These are phyloP conservation scores for Trichoderma koningii DNA, from an alignment of 2,329 filamentous ascomycete species.

Conservation along the genomic window DNA sequence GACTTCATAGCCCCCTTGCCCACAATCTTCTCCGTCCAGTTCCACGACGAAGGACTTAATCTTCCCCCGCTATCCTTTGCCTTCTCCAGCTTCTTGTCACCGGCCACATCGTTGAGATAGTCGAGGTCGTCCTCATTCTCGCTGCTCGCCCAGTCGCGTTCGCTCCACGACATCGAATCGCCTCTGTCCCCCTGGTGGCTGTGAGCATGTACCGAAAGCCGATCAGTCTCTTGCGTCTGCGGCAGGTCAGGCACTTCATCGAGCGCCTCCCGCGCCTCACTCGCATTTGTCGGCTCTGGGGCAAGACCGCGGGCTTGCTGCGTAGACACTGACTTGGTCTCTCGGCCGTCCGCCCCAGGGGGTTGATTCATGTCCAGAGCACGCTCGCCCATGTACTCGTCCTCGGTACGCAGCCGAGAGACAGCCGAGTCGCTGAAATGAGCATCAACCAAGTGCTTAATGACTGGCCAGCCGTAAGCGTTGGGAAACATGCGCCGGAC, in stretches of 20 bases:
- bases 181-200: constrained; percentile 15
- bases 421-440: constrained; percentile 77
- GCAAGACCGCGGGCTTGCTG: constrained; percentile 25
- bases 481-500: constrained; percentile 96
- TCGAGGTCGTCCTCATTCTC: constrained; percentile 48
- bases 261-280: constrained; percentile 42
- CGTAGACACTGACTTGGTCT: constrained; percentile 51
- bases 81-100: constrained; percentile 25
- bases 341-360: constrained; percentile 64
- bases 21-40: constrained; percentile 58
- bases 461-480: constrained; percentile 94
- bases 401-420: constrained; percentile 66
- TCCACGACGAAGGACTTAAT: constrained; percentile 45
- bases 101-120: constrained; percentile 24
- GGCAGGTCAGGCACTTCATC: constrained; percentile 50
- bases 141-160: constrained; percentile 63
- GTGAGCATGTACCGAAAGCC: constrained; percentile 28
- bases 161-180: constrained; percentile 67
- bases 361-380: constrained; percentile 61
- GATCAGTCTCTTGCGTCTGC: constrained; percentile 33
- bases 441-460: constrained; percentile 91
- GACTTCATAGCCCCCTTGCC: constrained; percentile 41
- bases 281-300: constrained; percentile 32
- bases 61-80: constrained; percentile 26
- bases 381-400: constrained; percentile 67